A percentile compares a stretch with the other conserved stretches of the same genome.
Conservation (phyloP, 176 grass and related monocot genomes). For the Eragrostis curvula region DNA sequence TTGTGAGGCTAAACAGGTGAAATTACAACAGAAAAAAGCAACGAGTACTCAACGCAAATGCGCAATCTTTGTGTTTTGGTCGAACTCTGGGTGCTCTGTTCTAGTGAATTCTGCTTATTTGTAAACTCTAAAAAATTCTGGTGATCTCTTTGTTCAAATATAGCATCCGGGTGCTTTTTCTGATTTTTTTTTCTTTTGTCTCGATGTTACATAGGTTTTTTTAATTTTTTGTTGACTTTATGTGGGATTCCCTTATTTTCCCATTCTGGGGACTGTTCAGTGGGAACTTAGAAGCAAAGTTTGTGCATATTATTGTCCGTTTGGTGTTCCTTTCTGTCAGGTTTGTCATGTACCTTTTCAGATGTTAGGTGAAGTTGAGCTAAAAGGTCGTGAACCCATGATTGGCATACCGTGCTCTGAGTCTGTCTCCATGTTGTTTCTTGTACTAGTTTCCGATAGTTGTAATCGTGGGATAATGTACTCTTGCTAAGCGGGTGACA, state of each 20-base stretch:
- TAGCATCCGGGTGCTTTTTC: background rate
- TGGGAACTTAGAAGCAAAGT: slow-evolving; percentile 49
- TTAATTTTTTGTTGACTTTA: background rate
- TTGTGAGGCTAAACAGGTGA: slow-evolving; percentile 87
- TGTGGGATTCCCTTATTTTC: background rate
- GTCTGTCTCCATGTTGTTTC: slow-evolving; percentile 21
- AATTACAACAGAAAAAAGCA: background rate
- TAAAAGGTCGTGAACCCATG: background rate
- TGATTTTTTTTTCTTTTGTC: background rate
- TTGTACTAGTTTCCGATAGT: background rate
- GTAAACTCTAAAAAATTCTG: no score
- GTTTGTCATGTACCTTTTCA: slow-evolving; percentile 35
- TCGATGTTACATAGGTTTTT: background rate
- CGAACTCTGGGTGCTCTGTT: background rate
- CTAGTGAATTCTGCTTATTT: background rate
- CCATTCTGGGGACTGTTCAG: background rate
- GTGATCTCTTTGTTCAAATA: background rate
- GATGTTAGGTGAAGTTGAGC: slow-evolving; percentile 28
- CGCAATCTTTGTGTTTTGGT: background rate
- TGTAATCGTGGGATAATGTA: background rate
- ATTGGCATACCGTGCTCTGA: slow-evolving; percentile 24
- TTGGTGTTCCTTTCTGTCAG: slow-evolving; percentile 50
- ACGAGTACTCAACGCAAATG: no score
- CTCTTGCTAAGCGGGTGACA: background rate
- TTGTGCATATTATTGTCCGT: slow-evolving; percentile 28